Conservation (phyloP, 2,329 filamentous ascomycete genomes). For the Rhynchosporium secalis region DNA sequence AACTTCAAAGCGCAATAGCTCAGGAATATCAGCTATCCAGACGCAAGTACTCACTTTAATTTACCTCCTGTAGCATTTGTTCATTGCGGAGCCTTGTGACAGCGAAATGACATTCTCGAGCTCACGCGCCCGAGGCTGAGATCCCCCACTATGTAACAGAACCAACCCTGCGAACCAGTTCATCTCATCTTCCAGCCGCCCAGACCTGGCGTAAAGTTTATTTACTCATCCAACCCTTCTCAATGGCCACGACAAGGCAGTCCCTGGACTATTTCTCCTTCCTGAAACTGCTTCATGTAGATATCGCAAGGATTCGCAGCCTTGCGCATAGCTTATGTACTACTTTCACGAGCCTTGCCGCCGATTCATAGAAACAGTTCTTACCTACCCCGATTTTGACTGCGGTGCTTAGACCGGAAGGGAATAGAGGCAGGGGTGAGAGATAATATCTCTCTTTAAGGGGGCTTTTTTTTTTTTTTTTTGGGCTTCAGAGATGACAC, state of each 20-base stretch:
- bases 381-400: constrained; percentile 62
- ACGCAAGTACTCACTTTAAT: neutral
- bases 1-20: neutral
- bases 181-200: neutral
- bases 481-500: too few species aligned
- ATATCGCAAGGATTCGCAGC: constrained; percentile 47
- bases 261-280: constrained; percentile 40
- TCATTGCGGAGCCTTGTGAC: constrained; percentile 10
- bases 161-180: neutral
- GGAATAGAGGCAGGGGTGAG: constrained; percentile 51
- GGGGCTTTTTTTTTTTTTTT: too few species aligned
- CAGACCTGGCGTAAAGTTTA: neutral
- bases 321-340: constrained; percentile 50
- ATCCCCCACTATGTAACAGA: constrained; percentile 8
- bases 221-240: constrained; percentile 8
- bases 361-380: constrained; percentile 56
- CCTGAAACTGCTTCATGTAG: constrained; percentile 52
- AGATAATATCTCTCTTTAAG: neutral
- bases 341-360: constrained; percentile 53
- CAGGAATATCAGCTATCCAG: neutral
- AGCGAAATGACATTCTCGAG: neutral
- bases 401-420: constrained; percentile 53
- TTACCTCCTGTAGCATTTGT: neutral
- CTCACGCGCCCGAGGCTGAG: constrained; percentile 12
- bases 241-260: constrained; percentile 27